These are phyloP conservation scores for Fermentozyma sake DNA, from an alignment of 1,139 yeast genomes.

Conservation along the genomic window DNA sequence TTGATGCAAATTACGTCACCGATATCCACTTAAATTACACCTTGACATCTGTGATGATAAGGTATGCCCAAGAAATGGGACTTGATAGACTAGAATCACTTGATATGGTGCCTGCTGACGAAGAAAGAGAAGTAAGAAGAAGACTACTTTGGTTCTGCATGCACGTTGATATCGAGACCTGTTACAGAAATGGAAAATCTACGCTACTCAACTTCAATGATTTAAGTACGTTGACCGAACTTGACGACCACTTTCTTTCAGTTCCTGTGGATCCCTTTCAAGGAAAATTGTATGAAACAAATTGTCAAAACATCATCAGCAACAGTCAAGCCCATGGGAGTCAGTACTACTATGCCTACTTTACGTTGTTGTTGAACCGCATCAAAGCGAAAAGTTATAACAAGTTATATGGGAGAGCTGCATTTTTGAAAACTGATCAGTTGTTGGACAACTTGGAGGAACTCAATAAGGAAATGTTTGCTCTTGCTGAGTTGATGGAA, in stretches of 20 bases:
- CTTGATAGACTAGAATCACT: slow-evolving; percentile 5
- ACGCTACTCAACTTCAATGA: slow-evolving; percentile 12
- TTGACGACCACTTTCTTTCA: slow-evolving; percentile 7
- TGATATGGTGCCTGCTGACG: slow-evolving; percentile 5
- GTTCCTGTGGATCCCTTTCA: slow-evolving; percentile 7
- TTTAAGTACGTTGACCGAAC: slow-evolving; percentile 13
- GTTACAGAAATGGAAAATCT: slow-evolving; percentile 22
- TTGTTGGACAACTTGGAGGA: slow-evolving; percentile 5
- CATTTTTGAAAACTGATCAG: slow-evolving; percentile 6
- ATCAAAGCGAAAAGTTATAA: slow-evolving; percentile 17
- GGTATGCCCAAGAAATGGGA: slow-evolving; percentile 19
- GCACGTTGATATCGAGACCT: slow-evolving; percentile 16
- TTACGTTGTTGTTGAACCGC: slow-evolving; percentile 14
- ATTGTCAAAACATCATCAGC: slow-evolving; percentile 3
- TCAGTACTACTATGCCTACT: slow-evolving; percentile 13
- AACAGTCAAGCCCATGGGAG: slow-evolving; percentile 6
- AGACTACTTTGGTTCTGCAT: slow-evolving; percentile 22
- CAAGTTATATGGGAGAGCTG: slow-evolving; percentile 13
- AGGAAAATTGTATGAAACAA: background rate
- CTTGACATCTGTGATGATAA: slow-evolving; percentile 16
- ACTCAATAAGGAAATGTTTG: slow-evolving; percentile 15
- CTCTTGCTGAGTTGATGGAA: slow-evolving; percentile 14
- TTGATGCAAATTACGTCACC: slow-evolving; percentile 20
- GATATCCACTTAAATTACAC: slow-evolving; percentile 20
- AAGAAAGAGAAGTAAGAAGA: slow-evolving; percentile 11